Evolutionary conservation across 179 eudicot genomes (phyloP).

Genomic region (Kewa caespitosa): DNA sequence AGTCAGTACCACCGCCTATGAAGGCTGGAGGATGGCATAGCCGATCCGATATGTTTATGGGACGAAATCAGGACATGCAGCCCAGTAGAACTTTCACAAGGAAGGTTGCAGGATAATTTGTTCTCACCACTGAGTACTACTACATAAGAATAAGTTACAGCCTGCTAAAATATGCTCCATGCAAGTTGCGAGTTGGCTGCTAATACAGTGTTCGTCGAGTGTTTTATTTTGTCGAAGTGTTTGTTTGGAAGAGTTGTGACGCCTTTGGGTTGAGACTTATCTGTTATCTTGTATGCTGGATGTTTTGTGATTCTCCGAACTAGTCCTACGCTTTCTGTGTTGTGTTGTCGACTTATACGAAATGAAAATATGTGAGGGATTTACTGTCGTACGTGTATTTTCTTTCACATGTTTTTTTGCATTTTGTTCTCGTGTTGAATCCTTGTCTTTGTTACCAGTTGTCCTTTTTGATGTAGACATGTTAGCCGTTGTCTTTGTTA

Average conservation of each 20-base stretch:
- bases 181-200: conserved; percentile 8
- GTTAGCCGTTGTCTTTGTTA: no score
- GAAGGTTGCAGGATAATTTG: conserved; percentile 38
- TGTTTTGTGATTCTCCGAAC: neutral
- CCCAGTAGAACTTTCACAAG: conserved; percentile 29
- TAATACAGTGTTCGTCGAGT: conserved; percentile 14
- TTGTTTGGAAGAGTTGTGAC: conserved; percentile 10
- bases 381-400: no score
- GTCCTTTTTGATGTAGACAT: no score
- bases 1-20: conserved; percentile 56
- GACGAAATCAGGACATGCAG: conserved; percentile 36
- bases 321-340: no score
- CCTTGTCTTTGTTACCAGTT: no score
- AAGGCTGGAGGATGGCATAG: conserved; percentile 45
- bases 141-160: conserved; percentile 7
- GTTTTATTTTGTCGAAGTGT: conserved; percentile 2
- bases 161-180: neutral
- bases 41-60: conserved; percentile 31
- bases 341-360: no score
- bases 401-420: no score
- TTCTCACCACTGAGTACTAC: neutral
- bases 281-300: neutral
- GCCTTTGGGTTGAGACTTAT: neutral
- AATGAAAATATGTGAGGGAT: no score
- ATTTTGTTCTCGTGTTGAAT: no score